Evolutionary conservation across 1,284 basidiomycete genomes (phyloP), one percentile per base, ranked within the genome.

Genomic region (Lignosus rhinocerotis): DNA sequence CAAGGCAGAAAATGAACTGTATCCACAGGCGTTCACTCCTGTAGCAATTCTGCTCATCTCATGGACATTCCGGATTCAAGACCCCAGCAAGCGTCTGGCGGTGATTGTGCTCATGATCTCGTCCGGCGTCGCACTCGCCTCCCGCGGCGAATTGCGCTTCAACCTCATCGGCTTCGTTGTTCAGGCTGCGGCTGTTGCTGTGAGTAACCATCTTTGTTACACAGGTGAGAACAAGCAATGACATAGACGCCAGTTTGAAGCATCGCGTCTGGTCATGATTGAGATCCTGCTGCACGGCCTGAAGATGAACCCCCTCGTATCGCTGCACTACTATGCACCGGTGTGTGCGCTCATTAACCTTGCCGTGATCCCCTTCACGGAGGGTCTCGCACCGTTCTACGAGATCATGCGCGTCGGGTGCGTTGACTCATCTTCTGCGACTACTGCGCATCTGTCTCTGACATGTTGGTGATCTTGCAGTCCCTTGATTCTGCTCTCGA

Each of bases 281-380:
- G 92, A 98, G 74, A 87, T 96, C 57, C 85, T 98, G 43, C 82
- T 98, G 2, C 96, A 98, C 74, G 95, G 95, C 50, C 80, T 97
- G 73, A 96, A 98, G 80, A 94, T 98, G 95, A 94, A 97, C 75
- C 96, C 96, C 3, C 84, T 98, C 32, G 94, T 96, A 30, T 97
- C 94, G 34, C 79, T 98, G 56, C 93, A 98, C 79, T 98, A 97
- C 81, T 96, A 94, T 73, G 93, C 93, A 9, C 93, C 93, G n/a
- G 92, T 98, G 55, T 98, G 96, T 73, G 95, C 96, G 1, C 74
- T 82, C 60, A 90, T 98, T 79, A 98, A 98, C 76, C 82, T 93
- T 38, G 70, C 83, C 56, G 79, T 96, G 58, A 75, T 98, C 31
- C 92, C 94, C 30, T 91, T 97, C 76, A 92, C 90, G 1, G 95